phyloP scores from a whole-genome alignment of 352 stramenopile genomes.

The Pythium angustatum region DNA sequence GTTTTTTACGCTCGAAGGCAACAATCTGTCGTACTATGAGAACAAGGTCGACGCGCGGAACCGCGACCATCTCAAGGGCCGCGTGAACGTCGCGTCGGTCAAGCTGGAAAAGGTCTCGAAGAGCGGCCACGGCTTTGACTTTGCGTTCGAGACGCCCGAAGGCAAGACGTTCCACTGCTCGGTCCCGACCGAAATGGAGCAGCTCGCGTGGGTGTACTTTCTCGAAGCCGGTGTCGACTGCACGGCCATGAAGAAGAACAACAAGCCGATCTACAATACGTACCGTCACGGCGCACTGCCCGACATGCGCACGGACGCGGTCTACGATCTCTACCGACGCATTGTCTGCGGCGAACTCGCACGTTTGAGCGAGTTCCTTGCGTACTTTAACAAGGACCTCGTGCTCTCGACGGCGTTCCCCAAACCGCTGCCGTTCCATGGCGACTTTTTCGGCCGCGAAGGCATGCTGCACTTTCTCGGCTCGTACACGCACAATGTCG shows the following conservation, averaged over 20 bases:
- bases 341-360: conserved; percentile 57
- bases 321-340: conserved; percentile 76
- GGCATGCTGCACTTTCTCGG: conserved; percentile 78
- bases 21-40: conserved; percentile 88
- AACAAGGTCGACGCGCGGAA: conserved; percentile 89
- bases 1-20: conserved; percentile 88
- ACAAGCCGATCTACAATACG: conserved; percentile 79
- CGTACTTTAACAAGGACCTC: conserved; percentile 90
- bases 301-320: conserved; percentile 76
- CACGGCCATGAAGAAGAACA: conserved; percentile 83
- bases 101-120: conserved; percentile 79
- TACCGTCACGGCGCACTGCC: conserved; percentile 69
- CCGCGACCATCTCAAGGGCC: conserved; percentile 81
- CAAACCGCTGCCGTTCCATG: conserved; percentile 73
- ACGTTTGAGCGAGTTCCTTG: conserved; percentile 62
- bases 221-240: conserved; percentile 80
- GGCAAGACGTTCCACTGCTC: conserved; percentile 85
- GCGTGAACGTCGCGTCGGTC: conserved; percentile 77
- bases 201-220: conserved; percentile 85
- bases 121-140: conserved; percentile 80
- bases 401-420: conserved; percentile 85
- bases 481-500: conserved; percentile 74
- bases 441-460: conserved; percentile 87
- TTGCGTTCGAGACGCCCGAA: conserved; percentile 83
- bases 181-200: conserved; percentile 78